Evolutionary conservation across 164 flowering plant species (phyloP), one percentile per base, ranked within the genome.

Genomic region (Buxus sempervirens): DNA sequence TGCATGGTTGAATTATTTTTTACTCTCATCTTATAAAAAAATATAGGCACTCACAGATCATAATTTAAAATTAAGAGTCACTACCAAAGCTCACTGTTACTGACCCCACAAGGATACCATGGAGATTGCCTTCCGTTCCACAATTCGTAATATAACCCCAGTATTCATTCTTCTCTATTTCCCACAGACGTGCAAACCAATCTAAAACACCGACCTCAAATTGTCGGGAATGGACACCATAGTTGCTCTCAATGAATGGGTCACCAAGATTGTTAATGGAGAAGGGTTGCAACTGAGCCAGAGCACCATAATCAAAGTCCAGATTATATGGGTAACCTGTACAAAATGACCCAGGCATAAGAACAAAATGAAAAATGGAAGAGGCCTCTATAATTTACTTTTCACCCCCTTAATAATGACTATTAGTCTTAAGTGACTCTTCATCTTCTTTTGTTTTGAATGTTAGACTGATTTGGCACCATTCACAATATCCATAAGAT

Each of bases 121-220:
- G 99, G 70, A 95, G 96, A 77, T 95, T 95, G 54, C 99, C 98
- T 81, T 95, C 99, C 42, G 99, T 93, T 4, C 99, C 99, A 82
- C 99, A 95, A 66, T 93, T 95, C 41, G 99, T 93, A 19, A 96
- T 96, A 76, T 96, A 96, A 21, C 99, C 99, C 99, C 99, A 96
- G 80, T 96, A 96, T 38, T 96, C 92, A 69, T 80, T 65, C 73
- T 87, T 88, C 81, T 96, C 97, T 48, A 96, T 62, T 65, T 96
- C 99, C 99, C 99, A 96, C 14, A 96, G 76, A 32, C 95, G 91
- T 14, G 99, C 99, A 85, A 96, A 96, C 99, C 99, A 96, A 83
- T 96, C 98, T 68, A 96, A 70, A 41, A 96, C 99, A 61, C 99
- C 98, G 63, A 96, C 99, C 85, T 96, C 99, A 76, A 93, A 93